phyloP scores from a whole-genome alignment of 108 stramenopile genomes.

The Skeletonema grethae region DNA sequence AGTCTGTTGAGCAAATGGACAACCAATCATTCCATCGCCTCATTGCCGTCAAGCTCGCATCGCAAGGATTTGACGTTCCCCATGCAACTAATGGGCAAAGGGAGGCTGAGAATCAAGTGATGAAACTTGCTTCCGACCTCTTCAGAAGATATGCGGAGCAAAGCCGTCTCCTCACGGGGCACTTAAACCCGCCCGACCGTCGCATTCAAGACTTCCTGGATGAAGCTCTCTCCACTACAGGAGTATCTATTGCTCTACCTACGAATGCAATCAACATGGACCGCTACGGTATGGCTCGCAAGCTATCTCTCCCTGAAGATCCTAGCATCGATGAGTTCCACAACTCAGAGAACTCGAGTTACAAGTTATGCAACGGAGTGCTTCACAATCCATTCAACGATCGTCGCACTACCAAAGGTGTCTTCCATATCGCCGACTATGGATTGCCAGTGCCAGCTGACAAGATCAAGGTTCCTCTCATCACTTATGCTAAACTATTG shows the following conservation, averaged over 20 bases:
- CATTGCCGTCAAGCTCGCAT: slow-evolving; percentile 59
- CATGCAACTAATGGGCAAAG: slow-evolving; percentile 18
- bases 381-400: slow-evolving; percentile 61
- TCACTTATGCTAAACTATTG: slow-evolving; percentile 53
- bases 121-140: slow-evolving; percentile 58
- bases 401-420: slow-evolving; percentile 58
- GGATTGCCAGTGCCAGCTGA: slow-evolving; percentile 67
- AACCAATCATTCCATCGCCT: slow-evolving; percentile 40
- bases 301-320: slow-evolving; percentile 56
- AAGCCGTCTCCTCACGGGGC: slow-evolving; percentile 51
- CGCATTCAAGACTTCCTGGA: slow-evolving; percentile 61
- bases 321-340: slow-evolving; percentile 51
- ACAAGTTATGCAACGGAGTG: slow-evolving; percentile 54
- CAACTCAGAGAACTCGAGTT: slow-evolving; percentile 43
- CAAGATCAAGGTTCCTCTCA: slow-evolving; percentile 57
- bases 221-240: slow-evolving; percentile 52
- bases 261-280: slow-evolving; percentile 48
- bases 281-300: slow-evolving; percentile 57
- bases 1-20: slow-evolving; percentile 46
- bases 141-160: slow-evolving; percentile 60
- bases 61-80: slow-evolving; percentile 53
- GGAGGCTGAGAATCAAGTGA: slow-evolving; percentile 46
- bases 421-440: slow-evolving; percentile 63
- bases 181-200: slow-evolving; percentile 52
- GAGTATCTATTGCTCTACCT: slow-evolving; percentile 43